Percentiles rank a stretch among this genome's conserved stretches.
Evolutionary conservation across 352 stramenopile genomes (phyloP).

Genomic region (Pythium pectinolyticum): DNA sequence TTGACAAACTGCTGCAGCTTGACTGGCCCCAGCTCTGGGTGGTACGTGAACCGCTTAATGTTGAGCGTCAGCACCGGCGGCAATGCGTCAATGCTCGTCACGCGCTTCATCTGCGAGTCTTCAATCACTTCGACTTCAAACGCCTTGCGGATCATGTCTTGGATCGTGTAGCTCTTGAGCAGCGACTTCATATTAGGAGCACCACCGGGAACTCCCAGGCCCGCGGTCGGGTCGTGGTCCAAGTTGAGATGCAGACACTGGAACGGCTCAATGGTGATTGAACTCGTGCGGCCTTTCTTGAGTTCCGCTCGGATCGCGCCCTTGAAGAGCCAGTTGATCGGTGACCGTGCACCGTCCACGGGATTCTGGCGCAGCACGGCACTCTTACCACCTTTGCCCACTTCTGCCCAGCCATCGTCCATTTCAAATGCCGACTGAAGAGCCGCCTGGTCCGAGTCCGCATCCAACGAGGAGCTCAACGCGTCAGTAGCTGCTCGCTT

Average conservation of each 20-base stretch:
- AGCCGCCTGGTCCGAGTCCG: constrained; percentile 5
- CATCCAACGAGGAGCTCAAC: background rate
- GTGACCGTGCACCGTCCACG: constrained; percentile 60
- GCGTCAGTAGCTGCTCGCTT: constrained; percentile 30
- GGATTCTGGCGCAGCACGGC: constrained; percentile 73
- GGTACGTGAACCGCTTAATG: constrained; percentile 87
- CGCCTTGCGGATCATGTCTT: constrained; percentile 75
- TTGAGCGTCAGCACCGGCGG: constrained; percentile 79
- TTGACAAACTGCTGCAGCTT: constrained; percentile 86
- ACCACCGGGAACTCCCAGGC: constrained; percentile 25
- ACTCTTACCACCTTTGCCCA: constrained; percentile 76
- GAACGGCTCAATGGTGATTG: constrained; percentile 86
- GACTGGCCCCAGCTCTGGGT: constrained; percentile 70
- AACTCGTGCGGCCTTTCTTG: constrained; percentile 71
- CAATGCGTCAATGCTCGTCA: constrained; percentile 70
- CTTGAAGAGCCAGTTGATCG: constrained; percentile 88
- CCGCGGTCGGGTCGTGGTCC: constrained; percentile 43
- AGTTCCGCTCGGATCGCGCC: constrained; percentile 75
- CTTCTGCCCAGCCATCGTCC: constrained; percentile 78
- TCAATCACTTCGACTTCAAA: constrained; percentile 80
- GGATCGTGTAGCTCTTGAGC: constrained; percentile 55
- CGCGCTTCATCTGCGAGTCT: constrained; percentile 68
- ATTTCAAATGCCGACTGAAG: constrained; percentile 31
- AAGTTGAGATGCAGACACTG: constrained; percentile 84
- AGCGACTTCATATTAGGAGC: constrained; percentile 37